These are phyloP conservation scores for Lotmaria passim DNA, from an alignment of 208 protist species.

Conservation along the genomic window DNA sequence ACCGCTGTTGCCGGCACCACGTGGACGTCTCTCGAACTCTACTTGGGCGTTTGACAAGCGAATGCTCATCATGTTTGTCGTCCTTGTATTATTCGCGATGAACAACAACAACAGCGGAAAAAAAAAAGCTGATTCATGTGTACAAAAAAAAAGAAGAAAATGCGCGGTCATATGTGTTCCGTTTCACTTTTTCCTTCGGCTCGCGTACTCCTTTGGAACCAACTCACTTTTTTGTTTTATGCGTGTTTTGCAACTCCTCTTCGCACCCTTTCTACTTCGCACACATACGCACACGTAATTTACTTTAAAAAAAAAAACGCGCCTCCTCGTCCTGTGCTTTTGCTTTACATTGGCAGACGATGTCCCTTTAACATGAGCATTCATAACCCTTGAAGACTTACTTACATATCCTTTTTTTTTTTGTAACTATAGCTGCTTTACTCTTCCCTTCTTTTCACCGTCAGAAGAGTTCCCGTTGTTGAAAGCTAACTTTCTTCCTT, in stretches of 20 bases:
- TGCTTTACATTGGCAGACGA: conserved; percentile 17
- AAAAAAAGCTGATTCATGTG: too few relatives aligned
- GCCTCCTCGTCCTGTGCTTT: not conserved
- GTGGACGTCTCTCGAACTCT: too few relatives aligned
- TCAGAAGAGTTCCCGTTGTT: not conserved
- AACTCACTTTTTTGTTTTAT: conserved; percentile 3
- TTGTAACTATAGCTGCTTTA: conserved; percentile 3
- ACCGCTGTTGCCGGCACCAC: too few relatives aligned
- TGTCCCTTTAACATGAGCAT: conserved; percentile 17
- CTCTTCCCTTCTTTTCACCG: conserved; percentile 1
- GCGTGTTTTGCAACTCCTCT: too few relatives aligned
- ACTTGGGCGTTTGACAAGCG: too few relatives aligned
- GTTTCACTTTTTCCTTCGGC: too few relatives aligned
- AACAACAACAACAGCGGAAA: too few relatives aligned
- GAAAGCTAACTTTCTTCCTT: not conserved
- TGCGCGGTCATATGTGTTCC: too few relatives aligned
- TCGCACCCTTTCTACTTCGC: not conserved
- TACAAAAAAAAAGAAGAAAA: too few relatives aligned
- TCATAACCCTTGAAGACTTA: conserved; percentile 1
- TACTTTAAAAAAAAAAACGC: not conserved
- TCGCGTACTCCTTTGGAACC: too few relatives aligned
- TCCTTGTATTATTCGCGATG: too few relatives aligned
- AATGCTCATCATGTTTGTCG: too few relatives aligned
- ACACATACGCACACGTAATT: conserved; percentile 1
- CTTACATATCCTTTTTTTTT: conserved; percentile 14